Base-by-base conservation (phyloP, 192 early-diverging fungal species). In the Coemansia sp. region DNA sequence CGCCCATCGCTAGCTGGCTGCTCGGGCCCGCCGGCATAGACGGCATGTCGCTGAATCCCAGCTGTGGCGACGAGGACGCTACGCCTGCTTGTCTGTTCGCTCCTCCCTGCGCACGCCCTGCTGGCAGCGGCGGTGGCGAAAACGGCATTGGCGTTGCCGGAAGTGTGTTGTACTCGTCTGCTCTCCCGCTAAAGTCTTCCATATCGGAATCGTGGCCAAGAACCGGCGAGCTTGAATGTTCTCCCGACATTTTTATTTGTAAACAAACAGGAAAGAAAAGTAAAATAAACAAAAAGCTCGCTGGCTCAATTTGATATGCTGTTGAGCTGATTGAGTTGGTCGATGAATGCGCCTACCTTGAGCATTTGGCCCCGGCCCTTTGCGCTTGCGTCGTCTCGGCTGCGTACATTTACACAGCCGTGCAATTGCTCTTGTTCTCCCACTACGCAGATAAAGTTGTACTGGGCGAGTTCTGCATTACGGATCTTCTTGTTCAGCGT, bases 361-460 rank as follows among this genome's bases (percentile, higher is more conserved):
- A 87, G 75, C 16, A 89, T 89, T 74, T 91, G 79, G 48, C 89
- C 91, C 80, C 89, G 90, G 46, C 80, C 80, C 79, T 91, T 92
- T 52, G 83, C 82, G 50, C 87, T 88, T 2, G 82, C 80, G 58
- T 94, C 88, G 65, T 95, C 88, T 30, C 89, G 82, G 82, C 91
- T 89, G 35, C 95, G 87, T 58, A 91, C 87, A 57, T 99, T 99
- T 55, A 97, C 95, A 78, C 57, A 97, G 39, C 84, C 84, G 0
- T 80, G 57, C 69, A 97, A 73, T 92, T 81, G 66, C 74, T 98
- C 94, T 65, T 94, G 83, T 20, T 79, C 86, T 37, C 94, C 94
- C 21, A 98, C 96, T 40, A 96, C 90, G 68, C 88, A 91, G 83
- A 94, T 94, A 72, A 97, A 96, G 88, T 96, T 99, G 70, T 86